These are phyloP conservation scores for Sporothrix variecibatus DNA, from an alignment of 2,329 filamentous ascomycete species.

Conservation along the genomic window DNA sequence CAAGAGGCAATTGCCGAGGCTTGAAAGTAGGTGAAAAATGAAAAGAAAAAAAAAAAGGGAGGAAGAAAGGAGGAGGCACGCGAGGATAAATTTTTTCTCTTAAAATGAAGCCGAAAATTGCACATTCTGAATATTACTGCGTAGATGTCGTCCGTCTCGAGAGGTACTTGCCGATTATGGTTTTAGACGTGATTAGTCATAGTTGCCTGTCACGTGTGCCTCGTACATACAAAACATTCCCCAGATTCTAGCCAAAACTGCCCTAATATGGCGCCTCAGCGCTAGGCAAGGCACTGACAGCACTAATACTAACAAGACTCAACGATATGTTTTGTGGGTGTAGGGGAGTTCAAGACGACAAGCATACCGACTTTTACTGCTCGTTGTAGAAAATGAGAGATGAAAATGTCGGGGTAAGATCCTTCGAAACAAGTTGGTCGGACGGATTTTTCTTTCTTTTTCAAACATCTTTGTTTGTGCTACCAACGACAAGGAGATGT, in stretches of 20 bases:
- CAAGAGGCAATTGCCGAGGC: background rate
- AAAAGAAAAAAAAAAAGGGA: background rate
- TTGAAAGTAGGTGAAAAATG: background rate
- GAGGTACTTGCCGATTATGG: constrained; percentile 11
- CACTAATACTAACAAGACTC: too few relatives aligned
- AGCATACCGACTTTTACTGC: too few relatives aligned
- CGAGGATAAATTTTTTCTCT: background rate
- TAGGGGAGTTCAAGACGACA: too few relatives aligned
- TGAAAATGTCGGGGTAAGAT: too few relatives aligned
- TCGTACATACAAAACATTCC: background rate
- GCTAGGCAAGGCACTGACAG: background rate
- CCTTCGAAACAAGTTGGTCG: too few relatives aligned
- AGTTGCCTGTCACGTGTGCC: background rate
- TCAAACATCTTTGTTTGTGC: too few relatives aligned
- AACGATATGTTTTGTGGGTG: too few relatives aligned
- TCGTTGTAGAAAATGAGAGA: too few relatives aligned
- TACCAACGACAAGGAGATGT: too few relatives aligned
- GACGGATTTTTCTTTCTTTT: too few relatives aligned
- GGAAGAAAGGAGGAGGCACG: background rate
- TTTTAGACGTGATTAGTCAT: constrained; percentile 18
- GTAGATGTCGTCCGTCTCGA: constrained; percentile 4
- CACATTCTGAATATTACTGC: constrained; percentile 16
- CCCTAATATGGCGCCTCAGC: too few relatives aligned
- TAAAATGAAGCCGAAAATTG: constrained; percentile 59
- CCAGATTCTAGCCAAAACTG: background rate